A percentile compares a stretch with the other conserved stretches of the same genome.
These are phyloP conservation scores for Hermanozyma aechmeae DNA, from an alignment of 805 yeast genomes.

Conservation along the genomic window DNA sequence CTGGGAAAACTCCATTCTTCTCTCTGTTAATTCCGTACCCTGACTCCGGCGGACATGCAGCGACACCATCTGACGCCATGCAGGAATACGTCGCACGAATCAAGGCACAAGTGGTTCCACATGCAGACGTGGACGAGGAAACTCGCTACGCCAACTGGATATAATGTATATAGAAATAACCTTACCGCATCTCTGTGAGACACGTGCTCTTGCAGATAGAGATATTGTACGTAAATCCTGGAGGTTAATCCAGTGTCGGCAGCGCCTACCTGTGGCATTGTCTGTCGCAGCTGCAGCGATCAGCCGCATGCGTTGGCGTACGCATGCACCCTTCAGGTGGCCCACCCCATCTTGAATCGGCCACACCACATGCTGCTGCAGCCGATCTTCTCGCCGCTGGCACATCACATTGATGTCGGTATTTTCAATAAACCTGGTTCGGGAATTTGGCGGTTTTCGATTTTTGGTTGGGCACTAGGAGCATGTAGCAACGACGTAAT, in stretches of 20 bases:
- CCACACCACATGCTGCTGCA: no score
- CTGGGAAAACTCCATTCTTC: conserved; percentile 9
- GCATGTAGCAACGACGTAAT: no score
- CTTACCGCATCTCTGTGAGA: background rate
- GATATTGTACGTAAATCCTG: background rate
- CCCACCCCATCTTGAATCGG: conserved; percentile 1
- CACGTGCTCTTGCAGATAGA: background rate
- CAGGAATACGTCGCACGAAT: background rate
- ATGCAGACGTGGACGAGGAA: background rate
- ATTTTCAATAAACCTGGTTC: no score
- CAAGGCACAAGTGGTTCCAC: conserved; percentile 1
- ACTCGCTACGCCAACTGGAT: conserved; percentile 3
- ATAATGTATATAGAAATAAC: background rate
- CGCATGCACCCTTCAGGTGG: conserved; percentile 1
- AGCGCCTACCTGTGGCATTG: background rate
- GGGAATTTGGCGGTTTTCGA: no score
- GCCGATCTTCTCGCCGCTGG: no score
- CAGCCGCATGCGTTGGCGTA: background rate
- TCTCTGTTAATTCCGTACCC: conserved; percentile 3
- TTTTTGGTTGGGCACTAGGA: no score
- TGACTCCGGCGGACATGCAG: background rate
- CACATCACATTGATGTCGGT: no score
- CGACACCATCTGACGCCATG: conserved; percentile 1
- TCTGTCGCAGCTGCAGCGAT: conserved; percentile 1
- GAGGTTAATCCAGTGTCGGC: background rate